A percentile compares a stretch with the other conserved stretches of the same genome.
These are phyloP conservation scores for Clarireedia homoeocarpa DNA, from an alignment of 2,329 filamentous ascomycete genomes.

Conservation along the genomic window DNA sequence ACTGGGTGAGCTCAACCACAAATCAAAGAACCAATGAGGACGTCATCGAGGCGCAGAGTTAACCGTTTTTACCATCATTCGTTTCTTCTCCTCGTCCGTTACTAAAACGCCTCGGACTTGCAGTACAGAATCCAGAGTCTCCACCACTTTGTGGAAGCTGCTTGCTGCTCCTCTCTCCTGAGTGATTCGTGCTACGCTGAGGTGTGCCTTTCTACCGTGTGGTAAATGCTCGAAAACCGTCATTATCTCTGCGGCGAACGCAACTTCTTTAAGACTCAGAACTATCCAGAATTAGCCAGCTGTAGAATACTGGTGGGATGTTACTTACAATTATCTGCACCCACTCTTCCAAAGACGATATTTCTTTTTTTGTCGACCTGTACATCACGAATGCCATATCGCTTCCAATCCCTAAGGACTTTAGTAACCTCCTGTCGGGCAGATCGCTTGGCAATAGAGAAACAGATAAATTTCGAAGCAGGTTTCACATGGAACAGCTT, in stretches of 20 bases:
- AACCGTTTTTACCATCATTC: conserved; percentile 67
- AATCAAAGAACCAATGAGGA: not conserved
- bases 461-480: conserved; percentile 65
- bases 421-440: conserved; percentile 70
- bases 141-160: conserved; percentile 77
- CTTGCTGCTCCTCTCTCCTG: conserved; percentile 89
- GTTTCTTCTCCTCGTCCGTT: conserved; percentile 54
- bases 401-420: conserved; percentile 54
- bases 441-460: conserved; percentile 62
- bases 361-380: conserved; percentile 72
- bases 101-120: conserved; percentile 59
- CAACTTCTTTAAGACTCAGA: conserved; percentile 77
- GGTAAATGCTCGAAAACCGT: conserved; percentile 52
- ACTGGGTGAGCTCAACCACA: not conserved
- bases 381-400: conserved; percentile 68
- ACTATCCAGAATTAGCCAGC: conserved; percentile 39
- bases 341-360: conserved; percentile 71
- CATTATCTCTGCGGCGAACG: conserved; percentile 81
- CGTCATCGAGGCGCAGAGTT: conserved; percentile 11
- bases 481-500: conserved; percentile 87
- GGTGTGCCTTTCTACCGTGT: conserved; percentile 66
- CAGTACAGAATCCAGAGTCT: conserved; percentile 65
- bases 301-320: not conserved
- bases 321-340: conserved; percentile 67
- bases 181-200: conserved; percentile 78